Evolutionary conservation across 2,329 filamentous ascomycete species (phyloP).

Genomic region (Dactylellina parvicollis): DNA sequence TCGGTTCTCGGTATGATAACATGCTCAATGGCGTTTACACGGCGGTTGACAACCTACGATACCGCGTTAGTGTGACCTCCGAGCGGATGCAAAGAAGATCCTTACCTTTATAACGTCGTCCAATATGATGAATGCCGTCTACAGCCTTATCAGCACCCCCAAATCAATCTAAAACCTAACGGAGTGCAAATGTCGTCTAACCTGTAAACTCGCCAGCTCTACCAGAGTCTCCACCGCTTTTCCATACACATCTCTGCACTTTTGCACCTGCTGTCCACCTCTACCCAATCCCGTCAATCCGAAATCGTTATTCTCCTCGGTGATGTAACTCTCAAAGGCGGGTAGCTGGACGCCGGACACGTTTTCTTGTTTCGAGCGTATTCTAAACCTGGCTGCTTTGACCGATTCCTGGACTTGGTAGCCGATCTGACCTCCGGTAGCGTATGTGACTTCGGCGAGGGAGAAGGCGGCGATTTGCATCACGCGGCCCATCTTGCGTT

Average conservation of each 20-base stretch:
- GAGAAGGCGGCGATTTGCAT: conserved; percentile 99
- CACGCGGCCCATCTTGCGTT: conserved; percentile 98
- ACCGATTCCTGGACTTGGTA: conserved; percentile 98
- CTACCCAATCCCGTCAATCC: conserved; percentile 94
- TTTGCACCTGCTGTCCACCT: conserved; percentile 95
- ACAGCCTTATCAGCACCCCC: conserved; percentile 35
- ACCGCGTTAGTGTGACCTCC: not conserved
- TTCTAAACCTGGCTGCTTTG: conserved; percentile 88
- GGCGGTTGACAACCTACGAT: conserved; percentile 78
- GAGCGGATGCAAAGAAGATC: not conserved
- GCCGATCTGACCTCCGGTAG: conserved; percentile 87
- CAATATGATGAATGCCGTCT: conserved; percentile 95
- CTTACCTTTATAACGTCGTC: conserved; percentile 96
- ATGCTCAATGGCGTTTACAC: conserved; percentile 97
- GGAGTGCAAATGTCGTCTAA: conserved; percentile 59
- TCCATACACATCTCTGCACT: conserved; percentile 93
- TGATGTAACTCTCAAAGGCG: conserved; percentile 88
- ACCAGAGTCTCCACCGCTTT: conserved; percentile 95
- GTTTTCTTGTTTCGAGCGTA: conserved; percentile 97
- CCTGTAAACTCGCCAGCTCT: conserved; percentile 90
- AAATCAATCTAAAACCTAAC: not conserved
- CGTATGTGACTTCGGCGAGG: conserved; percentile 95
- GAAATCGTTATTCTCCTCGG: conserved; percentile 93
- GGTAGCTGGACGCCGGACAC: conserved; percentile 95
- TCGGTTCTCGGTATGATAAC: conserved; percentile 98